A percentile compares a stretch with the other conserved stretches of the same genome.
phyloP scores from a whole-genome alignment of 2,329 filamentous ascomycete genomes.

The Pseudopyrenochaeta lycopersici region DNA sequence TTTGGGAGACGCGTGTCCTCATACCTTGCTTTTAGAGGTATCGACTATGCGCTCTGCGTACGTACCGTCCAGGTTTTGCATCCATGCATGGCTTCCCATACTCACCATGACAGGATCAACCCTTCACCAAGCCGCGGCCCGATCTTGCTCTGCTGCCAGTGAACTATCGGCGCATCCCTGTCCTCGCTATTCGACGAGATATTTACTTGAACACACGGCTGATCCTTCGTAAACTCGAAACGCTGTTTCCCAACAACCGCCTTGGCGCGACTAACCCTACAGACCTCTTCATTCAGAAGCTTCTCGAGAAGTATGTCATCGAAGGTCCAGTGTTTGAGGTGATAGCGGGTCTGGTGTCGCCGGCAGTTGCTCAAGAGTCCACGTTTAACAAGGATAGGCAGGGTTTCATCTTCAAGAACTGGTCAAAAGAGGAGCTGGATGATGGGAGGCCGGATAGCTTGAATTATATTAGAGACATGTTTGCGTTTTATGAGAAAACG shows the following conservation, averaged over 20 bases:
- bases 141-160: constrained; percentile 70
- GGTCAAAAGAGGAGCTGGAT: constrained; percentile 48
- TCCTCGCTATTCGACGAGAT: constrained; percentile 72
- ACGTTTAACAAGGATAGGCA: constrained; percentile 67
- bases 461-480: constrained; percentile 60
- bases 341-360: constrained; percentile 64
- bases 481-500: constrained; percentile 67
- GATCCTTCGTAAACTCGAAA: constrained; percentile 71
- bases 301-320: constrained; percentile 65
- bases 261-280: constrained; percentile 41
- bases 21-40: constrained; percentile 72
- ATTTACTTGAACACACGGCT: constrained; percentile 76
- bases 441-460: constrained; percentile 63
- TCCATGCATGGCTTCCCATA: no score
- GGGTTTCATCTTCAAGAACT: constrained; percentile 54
- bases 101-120: constrained; percentile 57
- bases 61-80: no score
- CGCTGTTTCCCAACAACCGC: constrained; percentile 42
- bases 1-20: constrained; percentile 70
- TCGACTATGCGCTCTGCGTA: constrained; percentile 61
- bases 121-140: constrained; percentile 70
- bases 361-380: constrained; percentile 62
- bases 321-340: constrained; percentile 66
- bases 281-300: constrained; percentile 60
- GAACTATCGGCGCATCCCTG: constrained; percentile 73